Base-by-base conservation (phyloP, 495 filamentous ascomycete species). In the Sporormia fimetaria region DNA sequence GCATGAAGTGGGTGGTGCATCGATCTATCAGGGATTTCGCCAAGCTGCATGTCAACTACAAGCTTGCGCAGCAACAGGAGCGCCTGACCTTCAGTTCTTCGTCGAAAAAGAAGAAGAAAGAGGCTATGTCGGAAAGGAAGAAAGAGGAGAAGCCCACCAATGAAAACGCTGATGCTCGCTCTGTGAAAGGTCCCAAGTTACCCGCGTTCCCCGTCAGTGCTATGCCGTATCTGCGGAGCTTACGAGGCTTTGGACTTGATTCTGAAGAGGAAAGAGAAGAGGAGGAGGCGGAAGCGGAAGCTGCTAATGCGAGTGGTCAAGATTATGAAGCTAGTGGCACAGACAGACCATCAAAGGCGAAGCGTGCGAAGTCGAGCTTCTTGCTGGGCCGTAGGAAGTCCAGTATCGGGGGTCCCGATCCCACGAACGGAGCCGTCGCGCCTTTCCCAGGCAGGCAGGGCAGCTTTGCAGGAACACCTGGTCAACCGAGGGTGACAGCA, bases 1-100 rank as follows among this genome's bases (percentile, higher is more conserved):
- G 92, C 37, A 96, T 99, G 90, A 87, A 87, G 52, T 99, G 90
- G 90, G 78, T 85, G 33, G 86, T 99, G 40, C 77, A 83, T 50
- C 74, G 90, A 17, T 80, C 82, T 17, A 68, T 95, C 38, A 71
- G 75, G 49, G 90, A 99, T 51, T 94, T 99, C 56, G 71, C 83
- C 47, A 94, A 94, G 54, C 68, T 99, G 4, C 92, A 99, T 59
- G 68, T 83, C 47, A 81, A 88, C 51, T 99, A 95, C 67, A 90
- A 87, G 52, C 60, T 93, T 33, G 77, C 85, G 32, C 69, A 81
- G 22, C 73, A 76, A 26, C 87, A 81, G 41, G 81, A 93, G 41
- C 86, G 81, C 49, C 80, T 87, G 14, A 49, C 17, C 44, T 73
- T 79, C 12, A 74, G 81, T 30, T 22, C 16, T 26, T n/a, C 41